Evolutionary conservation across 352 stramenopile species (phyloP), one percentile per base, ranked within the genome.

Genomic region (Blastocystis sp.): DNA sequence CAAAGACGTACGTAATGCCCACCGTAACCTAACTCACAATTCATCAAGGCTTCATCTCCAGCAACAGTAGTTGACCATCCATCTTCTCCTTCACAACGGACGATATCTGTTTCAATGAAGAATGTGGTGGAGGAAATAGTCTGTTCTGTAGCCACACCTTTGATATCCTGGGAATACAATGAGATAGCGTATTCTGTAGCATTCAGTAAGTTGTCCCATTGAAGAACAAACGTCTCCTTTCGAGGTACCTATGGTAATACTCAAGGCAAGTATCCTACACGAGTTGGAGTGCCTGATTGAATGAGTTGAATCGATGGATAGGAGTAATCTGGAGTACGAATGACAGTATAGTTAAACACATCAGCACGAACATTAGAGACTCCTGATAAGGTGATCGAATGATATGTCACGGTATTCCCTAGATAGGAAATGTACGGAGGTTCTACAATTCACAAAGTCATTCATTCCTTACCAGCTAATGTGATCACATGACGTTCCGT

Each of bases 121-220:
- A 83, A 83, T 43, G 71, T 83, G 71, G 71, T 83, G 49, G 49
- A 67, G 24, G 46, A n/a, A 54, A 83, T 66, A 37, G 19, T 32
- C 51, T 83, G 71, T 3, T 63, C 46, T 16, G 46, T 51, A 21
- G 71, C 24, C 27, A 83, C 71, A 29, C 51, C 42, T 49, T 83
- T 83, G 3, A 29, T 35, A 49, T 83, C 71, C 46, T 65, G 42
- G 11, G 71, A 29, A 54, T 83, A 83, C 21, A 83, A n/a, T 35
- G 71, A 83, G 9, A 83, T 43, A n/a, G 71, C 71, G 49, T 83
- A 83, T 49, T 83, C 71, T 37, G 71, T 83, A n/a, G 71, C 71
- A 56, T 83, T 83, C n/a, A 29, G 51, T 37, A 83, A 49, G 0
- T 16, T 29, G 1, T 39, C 46, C 42, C 46, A 83, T 16, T 57